phyloP scores from a whole-genome alignment of 2,329 filamentous ascomycete genomes.

The Aspergillus pseudoviridinutans region DNA sequence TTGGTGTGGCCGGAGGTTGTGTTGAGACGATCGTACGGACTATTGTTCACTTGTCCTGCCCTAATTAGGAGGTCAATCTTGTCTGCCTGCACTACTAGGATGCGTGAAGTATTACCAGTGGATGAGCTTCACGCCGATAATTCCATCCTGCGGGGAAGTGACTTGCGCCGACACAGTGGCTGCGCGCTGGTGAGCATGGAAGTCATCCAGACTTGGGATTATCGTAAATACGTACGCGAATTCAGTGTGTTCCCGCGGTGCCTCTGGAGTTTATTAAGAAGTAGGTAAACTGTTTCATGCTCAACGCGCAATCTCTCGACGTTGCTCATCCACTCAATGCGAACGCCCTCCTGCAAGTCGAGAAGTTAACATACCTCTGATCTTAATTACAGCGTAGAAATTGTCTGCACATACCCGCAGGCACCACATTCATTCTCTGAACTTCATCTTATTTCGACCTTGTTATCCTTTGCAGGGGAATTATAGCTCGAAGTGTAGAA shows the following conservation, averaged over 20 bases:
- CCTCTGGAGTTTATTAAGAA: conserved; percentile 36
- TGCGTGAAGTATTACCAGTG: too few relatives aligned
- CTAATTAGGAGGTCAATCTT: too few relatives aligned
- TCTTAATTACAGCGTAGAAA: too few relatives aligned
- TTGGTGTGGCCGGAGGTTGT: conserved; percentile 23
- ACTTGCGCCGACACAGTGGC: conserved; percentile 33
- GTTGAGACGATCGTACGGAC: conserved; percentile 34
- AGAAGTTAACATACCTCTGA: conserved; percentile 1
- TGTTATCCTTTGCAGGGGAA: too few relatives aligned
- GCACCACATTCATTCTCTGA: conserved; percentile 41
- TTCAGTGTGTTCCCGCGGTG: conserved; percentile 40
- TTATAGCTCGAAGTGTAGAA: too few relatives aligned
- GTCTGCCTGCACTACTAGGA: too few relatives aligned
- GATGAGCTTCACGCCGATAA: conserved; percentile 37
- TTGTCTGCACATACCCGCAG: too few relatives aligned
- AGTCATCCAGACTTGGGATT: neutral
- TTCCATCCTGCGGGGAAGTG: conserved; percentile 35
- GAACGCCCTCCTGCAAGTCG: conserved; percentile 28
- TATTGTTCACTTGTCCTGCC: conserved; percentile 33
- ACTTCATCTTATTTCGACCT: too few relatives aligned
- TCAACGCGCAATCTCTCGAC: conserved; percentile 32
- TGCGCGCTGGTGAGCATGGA: too few relatives aligned
- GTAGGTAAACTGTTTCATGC: conserved; percentile 29
- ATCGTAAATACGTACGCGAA: conserved; percentile 25
- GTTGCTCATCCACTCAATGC: conserved; percentile 41